Evolutionary conservation across 2,329 filamentous ascomycete genomes (phyloP), one percentile per base, ranked within the genome.

Genomic region (Furcasterigmium furcatum): DNA sequence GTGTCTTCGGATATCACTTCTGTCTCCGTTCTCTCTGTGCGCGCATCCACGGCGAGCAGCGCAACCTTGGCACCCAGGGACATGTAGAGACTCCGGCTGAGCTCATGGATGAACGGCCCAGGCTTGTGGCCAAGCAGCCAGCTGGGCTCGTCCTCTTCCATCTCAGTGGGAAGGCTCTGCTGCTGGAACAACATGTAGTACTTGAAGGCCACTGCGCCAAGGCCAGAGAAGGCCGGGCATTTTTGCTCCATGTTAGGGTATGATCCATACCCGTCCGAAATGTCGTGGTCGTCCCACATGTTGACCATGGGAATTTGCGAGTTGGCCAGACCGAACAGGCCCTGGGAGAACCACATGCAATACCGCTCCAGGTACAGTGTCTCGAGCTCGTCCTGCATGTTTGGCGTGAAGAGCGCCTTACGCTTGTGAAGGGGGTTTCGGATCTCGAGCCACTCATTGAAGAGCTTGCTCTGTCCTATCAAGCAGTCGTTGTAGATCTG

Each of bases 151-250:
- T 87, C 80, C 29, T 78, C 74, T 54, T 95, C 85, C 1, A 85
- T 90, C 68, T 99, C 94, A 38, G 85, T 80, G 1, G 82, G 71
- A 4, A 95, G 74, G 54, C 87, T 95, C 64, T 99, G 95, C 56
- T 99, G 94, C 64, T 99, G 94, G 71, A 99, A 99, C 9, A 99
- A 78, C 84, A 99, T 86, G 59, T 99, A 99, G 67, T 97, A 99
- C 64, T 99, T 99, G 79, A 94, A 97, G 0, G 92, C 92, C 41
- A 97, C 83, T 30, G 87, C 87, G 3, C 94, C 95, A 9, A 99
- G 67, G 0, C 95, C 94, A 3, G 85, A 86, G 62, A 99, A 95
- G 0, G 97, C 88, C 1, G 89, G 87, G 3, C 88, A 89, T 53
- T 80, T 82, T 90, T 96, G 97, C 59, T 96, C 94, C 54, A 88